Evolutionary conservation across 331 rosid genomes (phyloP).

Genomic region (Cydonia oblonga): DNA sequence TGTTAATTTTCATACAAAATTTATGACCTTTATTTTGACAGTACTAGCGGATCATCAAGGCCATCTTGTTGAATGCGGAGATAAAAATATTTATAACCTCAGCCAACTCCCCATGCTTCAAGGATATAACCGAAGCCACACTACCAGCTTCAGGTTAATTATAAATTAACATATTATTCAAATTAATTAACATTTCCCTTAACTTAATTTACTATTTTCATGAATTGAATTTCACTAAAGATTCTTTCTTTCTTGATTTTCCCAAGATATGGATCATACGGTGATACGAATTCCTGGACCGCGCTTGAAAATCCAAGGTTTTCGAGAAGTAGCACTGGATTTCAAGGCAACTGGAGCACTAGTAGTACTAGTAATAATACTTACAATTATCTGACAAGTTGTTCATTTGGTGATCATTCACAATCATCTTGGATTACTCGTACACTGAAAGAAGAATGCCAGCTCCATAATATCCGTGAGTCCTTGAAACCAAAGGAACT

Average conservation of each 20-base stretch:
- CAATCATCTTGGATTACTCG: constrained; percentile 20
- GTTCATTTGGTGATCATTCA: constrained; percentile 21
- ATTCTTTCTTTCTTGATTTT: neutral
- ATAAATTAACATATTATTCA: neutral
- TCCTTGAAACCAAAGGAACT: constrained; percentile 15
- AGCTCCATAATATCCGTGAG: constrained; percentile 26
- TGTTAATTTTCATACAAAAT: neutral
- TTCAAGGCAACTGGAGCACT: constrained; percentile 16
- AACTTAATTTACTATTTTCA: neutral
- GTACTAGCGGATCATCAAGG: constrained; percentile 18
- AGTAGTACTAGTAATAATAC: neutral
- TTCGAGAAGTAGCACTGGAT: constrained; percentile 12
- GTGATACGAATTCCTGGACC: constrained; percentile 30
- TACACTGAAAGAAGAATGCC: constrained; percentile 20
- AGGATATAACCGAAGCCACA: constrained; percentile 20
- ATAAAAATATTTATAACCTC: constrained; percentile 29
- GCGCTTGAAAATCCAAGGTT: constrained; percentile 31
- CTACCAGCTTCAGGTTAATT: constrained; percentile 25
- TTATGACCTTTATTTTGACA: neutral
- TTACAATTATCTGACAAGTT: neutral
- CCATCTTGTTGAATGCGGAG: constrained; percentile 30
- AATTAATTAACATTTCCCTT: neutral
- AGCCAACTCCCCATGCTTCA: constrained; percentile 49
- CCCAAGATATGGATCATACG: constrained; percentile 30
- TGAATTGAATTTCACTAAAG: neutral